Conservation (phyloP, 1,139 yeast species). For the Protomyces macrosporus region DNA sequence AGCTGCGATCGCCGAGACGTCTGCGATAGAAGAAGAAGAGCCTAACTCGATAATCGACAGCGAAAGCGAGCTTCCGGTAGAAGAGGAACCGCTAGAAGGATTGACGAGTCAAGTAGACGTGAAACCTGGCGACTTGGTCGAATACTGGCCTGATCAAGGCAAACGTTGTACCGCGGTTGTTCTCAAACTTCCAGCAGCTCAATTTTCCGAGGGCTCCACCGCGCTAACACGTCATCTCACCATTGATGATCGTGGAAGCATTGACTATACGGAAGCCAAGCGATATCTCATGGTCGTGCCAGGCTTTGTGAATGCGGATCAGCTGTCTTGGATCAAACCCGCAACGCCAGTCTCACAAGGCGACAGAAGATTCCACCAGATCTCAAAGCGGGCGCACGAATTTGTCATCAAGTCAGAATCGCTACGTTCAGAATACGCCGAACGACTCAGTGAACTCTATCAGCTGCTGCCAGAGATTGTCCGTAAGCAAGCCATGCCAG, state of each 20-base stretch:
- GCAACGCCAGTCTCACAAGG: neutral
- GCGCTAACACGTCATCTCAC: neutral
- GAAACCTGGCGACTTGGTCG: slow-evolving; percentile 16
- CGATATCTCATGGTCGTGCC: slow-evolving; percentile 18
- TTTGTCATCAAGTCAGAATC: neutral
- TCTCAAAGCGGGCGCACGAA: slow-evolving; percentile 1
- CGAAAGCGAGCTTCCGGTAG: too few relatives aligned
- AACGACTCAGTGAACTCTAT: neutral
- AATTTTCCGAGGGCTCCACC: neutral
- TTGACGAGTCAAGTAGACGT: neutral
- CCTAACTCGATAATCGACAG: too few relatives aligned
- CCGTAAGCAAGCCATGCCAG: neutral
- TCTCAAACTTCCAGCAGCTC: neutral
- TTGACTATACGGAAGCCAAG: slow-evolving; percentile 9
- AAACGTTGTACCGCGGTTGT: slow-evolving; percentile 1
- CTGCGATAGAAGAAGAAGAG: too few relatives aligned
- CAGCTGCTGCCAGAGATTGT: slow-evolving; percentile 1
- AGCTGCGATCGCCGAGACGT: too few relatives aligned
- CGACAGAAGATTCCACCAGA: neutral
- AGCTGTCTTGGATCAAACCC: neutral
- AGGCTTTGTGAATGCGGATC: neutral
- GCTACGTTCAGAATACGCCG: neutral
- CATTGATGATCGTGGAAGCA: slow-evolving; percentile 8
- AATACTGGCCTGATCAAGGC: slow-evolving; percentile 22
- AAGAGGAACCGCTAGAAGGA: neutral